A percentile compares a stretch with the other conserved stretches of the same genome.
phyloP scores from a whole-genome alignment of 257 asterid genomes.

The Jasminum sambac region DNA sequence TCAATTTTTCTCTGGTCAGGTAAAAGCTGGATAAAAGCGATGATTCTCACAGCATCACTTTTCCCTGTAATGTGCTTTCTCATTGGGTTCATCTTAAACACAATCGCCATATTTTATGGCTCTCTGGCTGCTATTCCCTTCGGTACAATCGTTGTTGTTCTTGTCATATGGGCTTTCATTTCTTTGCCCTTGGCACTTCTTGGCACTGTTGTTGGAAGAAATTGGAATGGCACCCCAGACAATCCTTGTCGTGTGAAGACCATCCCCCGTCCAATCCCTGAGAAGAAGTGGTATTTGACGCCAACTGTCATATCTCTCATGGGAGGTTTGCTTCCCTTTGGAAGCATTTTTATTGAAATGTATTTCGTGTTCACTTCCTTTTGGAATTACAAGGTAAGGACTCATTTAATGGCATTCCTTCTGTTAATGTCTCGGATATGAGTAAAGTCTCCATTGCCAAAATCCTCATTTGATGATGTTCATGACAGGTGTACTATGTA shows the following conservation, averaged over 20 bases:
- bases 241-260: slow-evolving; percentile 91
- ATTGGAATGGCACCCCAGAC: slow-evolving; percentile 79
- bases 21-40: slow-evolving; percentile 77
- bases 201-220: slow-evolving; percentile 84
- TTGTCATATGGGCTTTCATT: slow-evolving; percentile 77
- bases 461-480: slow-evolving; percentile 9
- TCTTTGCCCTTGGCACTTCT: slow-evolving; percentile 87
- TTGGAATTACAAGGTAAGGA: slow-evolving; percentile 83
- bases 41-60: slow-evolving; percentile 85
- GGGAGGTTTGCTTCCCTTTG: slow-evolving; percentile 91
- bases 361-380: slow-evolving; percentile 89
- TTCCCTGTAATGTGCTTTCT: slow-evolving; percentile 81
- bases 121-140: slow-evolving; percentile 88
- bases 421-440: neutral
- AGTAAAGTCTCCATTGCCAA: neutral
- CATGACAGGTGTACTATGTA: slow-evolving; percentile 75
- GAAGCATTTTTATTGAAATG: slow-evolving; percentile 87
- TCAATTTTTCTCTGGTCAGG: slow-evolving; percentile 42
- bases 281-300: slow-evolving; percentile 81
- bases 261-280: slow-evolving; percentile 87
- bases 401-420: neutral
- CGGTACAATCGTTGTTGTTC: slow-evolving; percentile 77
- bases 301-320: slow-evolving; percentile 71
- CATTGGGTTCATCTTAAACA: slow-evolving; percentile 66
- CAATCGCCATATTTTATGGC: slow-evolving; percentile 78